Percentiles rank a stretch among this genome's conserved stretches.
Conservation (phyloP, 2,329 filamentous ascomycete genomes). For the Zasmidium cellare region DNA sequence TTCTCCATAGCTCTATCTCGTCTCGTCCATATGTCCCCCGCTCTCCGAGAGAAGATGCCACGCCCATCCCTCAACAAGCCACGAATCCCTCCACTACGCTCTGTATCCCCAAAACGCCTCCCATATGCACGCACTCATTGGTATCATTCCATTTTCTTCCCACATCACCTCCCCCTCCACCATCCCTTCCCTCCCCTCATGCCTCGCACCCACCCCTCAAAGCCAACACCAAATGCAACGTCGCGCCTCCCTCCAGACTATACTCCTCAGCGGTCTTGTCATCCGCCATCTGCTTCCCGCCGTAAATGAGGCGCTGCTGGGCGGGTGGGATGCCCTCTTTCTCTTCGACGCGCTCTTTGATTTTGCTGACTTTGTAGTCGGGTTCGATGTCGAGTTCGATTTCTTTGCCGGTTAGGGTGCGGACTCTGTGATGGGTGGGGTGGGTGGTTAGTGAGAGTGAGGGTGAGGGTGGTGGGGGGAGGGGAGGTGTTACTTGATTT, state of each 20-base stretch:
- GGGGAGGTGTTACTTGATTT: slow-evolving; percentile 32
- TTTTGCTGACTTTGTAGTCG: slow-evolving; percentile 90
- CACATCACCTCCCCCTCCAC: slow-evolving; percentile 2
- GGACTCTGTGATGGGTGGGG: slow-evolving; percentile 60
- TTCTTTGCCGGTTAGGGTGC: slow-evolving; percentile 96
- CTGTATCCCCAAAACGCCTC: neutral
- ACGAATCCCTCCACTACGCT: neutral
- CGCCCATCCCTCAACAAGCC: too few species aligned
- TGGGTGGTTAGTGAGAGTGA: neutral
- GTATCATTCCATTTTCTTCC: slow-evolving; percentile 1
- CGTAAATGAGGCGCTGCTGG: slow-evolving; percentile 93
- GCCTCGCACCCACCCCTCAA: slow-evolving; percentile 69
- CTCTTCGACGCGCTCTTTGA: slow-evolving; percentile 99
- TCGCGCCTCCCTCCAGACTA: slow-evolving; percentile 85
- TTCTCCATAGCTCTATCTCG: neutral
- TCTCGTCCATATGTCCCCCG: neutral
- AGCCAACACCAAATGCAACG: slow-evolving; percentile 91
- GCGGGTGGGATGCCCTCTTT: slow-evolving; percentile 98
- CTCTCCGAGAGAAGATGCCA: neutral
- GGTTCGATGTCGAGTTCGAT: slow-evolving; percentile 97
- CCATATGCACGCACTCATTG: slow-evolving; percentile 7
- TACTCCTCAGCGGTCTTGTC: slow-evolving; percentile 93
- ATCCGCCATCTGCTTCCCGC: slow-evolving; percentile 97
- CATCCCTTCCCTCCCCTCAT: neutral
- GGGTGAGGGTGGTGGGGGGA: slow-evolving; percentile 9